phyloP scores from a whole-genome alignment of 345 rosid genomes.

The Odontarrhena argentea region DNA sequence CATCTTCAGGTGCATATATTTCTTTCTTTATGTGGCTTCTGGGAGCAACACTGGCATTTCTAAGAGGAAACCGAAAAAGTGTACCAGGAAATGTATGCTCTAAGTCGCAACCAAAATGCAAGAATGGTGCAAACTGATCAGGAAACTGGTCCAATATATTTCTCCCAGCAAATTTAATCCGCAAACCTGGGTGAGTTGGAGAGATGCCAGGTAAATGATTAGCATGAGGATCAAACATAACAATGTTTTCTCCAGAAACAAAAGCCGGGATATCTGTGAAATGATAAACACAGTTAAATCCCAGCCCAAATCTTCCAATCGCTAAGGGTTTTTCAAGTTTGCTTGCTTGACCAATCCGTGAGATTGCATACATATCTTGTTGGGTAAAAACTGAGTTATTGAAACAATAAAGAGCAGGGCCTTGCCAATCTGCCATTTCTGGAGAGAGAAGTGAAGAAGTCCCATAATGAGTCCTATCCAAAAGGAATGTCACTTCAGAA shows the following conservation, averaged over 20 bases:
- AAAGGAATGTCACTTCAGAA: slow-evolving; percentile 83
- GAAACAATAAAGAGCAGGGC: slow-evolving; percentile 94
- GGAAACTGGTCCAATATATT: slow-evolving; percentile 93
- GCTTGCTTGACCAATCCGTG: slow-evolving; percentile 98
- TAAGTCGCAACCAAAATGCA: slow-evolving; percentile 94
- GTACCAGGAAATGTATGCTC: slow-evolving; percentile 83
- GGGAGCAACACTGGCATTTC: slow-evolving; percentile 66
- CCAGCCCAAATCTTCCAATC: slow-evolving; percentile 94
- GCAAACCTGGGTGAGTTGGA: slow-evolving; percentile 95
- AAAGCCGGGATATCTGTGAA: slow-evolving; percentile 90
- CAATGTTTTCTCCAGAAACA: slow-evolving; percentile 96
- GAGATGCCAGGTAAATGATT: slow-evolving; percentile 88
- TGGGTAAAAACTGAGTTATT: slow-evolving; percentile 91
- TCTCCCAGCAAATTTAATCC: slow-evolving; percentile 85
- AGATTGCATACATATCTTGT: slow-evolving; percentile 94
- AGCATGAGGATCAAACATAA: slow-evolving; percentile 99
- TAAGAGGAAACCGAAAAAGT: slow-evolving; percentile 93
- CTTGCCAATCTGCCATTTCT: slow-evolving; percentile 99
- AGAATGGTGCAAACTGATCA: slow-evolving; percentile 90
- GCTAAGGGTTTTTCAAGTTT: slow-evolving; percentile 95
- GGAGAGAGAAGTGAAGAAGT: slow-evolving; percentile 97
- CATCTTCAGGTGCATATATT: slow-evolving; percentile 81
- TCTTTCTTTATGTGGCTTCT: slow-evolving; percentile 90
- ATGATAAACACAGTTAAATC: slow-evolving; percentile 97
- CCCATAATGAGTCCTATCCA: slow-evolving; percentile 94